Evolutionary conservation across 1,139 yeast genomes (phyloP).

Genomic region (Yamadazyma triangularis): DNA sequence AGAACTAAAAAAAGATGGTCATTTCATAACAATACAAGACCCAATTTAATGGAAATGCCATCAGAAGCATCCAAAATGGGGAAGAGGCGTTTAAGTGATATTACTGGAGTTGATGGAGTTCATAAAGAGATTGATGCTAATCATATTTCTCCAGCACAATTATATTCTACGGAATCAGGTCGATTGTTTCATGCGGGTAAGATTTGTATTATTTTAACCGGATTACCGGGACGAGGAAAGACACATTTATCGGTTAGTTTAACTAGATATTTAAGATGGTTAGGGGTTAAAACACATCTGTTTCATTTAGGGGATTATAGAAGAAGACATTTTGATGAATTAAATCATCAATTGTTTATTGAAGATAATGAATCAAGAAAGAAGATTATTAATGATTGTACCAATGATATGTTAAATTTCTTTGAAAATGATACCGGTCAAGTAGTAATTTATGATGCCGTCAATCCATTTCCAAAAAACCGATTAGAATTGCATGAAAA

Average conservation of each 20-base stretch:
- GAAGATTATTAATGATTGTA: slow-evolving; percentile 58
- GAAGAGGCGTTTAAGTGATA: slow-evolving; percentile 39
- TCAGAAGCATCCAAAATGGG: slow-evolving; percentile 23
- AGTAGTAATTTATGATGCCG: slow-evolving; percentile 94
- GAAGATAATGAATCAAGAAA: slow-evolving; percentile 55
- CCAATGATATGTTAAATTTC: slow-evolving; percentile 65
- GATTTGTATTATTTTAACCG: slow-evolving; percentile 82
- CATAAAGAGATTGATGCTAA: slow-evolving; percentile 48
- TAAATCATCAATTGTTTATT: slow-evolving; percentile 70
- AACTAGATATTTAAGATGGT: slow-evolving; percentile 88
- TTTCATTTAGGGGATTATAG: slow-evolving; percentile 94
- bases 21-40: slow-evolving; percentile 33
- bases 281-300: slow-evolving; percentile 88
- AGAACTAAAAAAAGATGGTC: slow-evolving; percentile 44
- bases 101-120: slow-evolving; percentile 48
- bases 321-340: slow-evolving; percentile 46
- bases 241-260: slow-evolving; percentile 89
- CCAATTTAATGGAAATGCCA: slow-evolving; percentile 34
- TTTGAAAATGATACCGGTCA: slow-evolving; percentile 79
- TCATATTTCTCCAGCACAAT: slow-evolving; percentile 75
- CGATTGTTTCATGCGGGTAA: slow-evolving; percentile 93
- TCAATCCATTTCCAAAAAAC: slow-evolving; percentile 73
- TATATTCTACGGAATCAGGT: slow-evolving; percentile 88
- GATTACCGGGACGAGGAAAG: slow-evolving; percentile 95
- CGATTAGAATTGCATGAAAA: slow-evolving; percentile 53